Evolutionary conservation across 1,284 basidiomycete species (phyloP).

Genomic region (Ceratobasidium sp.): DNA sequence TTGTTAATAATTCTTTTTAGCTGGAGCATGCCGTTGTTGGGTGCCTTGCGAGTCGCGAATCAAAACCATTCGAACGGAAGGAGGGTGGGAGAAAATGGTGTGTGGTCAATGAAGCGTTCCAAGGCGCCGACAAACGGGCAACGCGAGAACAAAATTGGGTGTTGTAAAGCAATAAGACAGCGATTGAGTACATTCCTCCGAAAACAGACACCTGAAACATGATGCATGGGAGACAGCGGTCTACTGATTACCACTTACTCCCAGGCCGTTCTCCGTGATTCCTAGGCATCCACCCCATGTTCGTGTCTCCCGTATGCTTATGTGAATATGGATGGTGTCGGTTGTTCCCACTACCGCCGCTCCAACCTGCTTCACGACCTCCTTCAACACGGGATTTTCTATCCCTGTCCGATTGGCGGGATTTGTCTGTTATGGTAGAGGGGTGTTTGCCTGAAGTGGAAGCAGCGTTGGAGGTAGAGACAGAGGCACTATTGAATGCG

Average conservation of each 20-base stretch:
- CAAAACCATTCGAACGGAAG: too few species aligned
- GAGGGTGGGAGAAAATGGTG: too few species aligned
- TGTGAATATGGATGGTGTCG: conserved; percentile 34
- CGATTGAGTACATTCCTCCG: neutral
- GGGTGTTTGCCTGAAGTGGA: conserved; percentile 41
- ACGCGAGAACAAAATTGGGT: neutral
- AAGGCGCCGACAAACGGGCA: too few species aligned
- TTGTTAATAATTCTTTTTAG: conserved; percentile 34
- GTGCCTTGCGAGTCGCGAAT: neutral
- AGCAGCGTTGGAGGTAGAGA: neutral
- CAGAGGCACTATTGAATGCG: conserved; percentile 60
- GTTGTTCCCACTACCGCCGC: neutral
- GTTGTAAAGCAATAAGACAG: neutral
- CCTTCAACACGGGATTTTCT: conserved; percentile 14
- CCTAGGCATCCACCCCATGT: conserved; percentile 42
- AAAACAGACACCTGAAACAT: neutral
- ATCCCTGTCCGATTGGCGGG: neutral
- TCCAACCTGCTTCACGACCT: conserved; percentile 15
- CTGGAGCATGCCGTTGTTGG: conserved; percentile 23
- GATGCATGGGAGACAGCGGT: neutral
- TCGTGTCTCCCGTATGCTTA: neutral
- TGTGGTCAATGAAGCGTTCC: too few species aligned
- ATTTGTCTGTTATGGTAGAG: conserved; percentile 9
- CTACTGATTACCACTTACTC: neutral
- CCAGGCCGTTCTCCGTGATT: conserved; percentile 30